Conservation (phyloP, 2,329 filamentous ascomycete genomes). For the Chaetomiaceae sp. region DNA sequence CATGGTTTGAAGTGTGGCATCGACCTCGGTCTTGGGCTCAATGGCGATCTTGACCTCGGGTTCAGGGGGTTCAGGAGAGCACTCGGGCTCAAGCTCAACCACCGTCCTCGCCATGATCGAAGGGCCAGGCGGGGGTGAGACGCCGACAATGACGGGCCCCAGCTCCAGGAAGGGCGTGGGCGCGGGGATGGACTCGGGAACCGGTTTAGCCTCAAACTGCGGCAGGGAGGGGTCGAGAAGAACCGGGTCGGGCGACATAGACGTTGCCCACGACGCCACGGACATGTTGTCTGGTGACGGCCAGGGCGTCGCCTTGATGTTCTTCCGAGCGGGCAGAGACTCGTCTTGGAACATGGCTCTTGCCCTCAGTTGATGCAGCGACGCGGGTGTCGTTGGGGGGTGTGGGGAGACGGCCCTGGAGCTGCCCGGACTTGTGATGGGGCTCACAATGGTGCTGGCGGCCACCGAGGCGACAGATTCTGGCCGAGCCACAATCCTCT, state of each 20-base stretch:
- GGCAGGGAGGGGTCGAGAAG: not conserved
- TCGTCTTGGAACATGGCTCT: constrained; percentile 19
- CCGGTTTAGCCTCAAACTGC: constrained; percentile 4
- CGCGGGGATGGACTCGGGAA: not conserved
- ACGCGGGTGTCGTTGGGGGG: constrained; percentile 11
- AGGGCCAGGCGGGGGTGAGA: constrained; percentile 5
- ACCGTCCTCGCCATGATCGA: constrained; percentile 3
- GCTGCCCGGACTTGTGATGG: constrained; percentile 17
- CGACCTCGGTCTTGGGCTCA: constrained; percentile 3
- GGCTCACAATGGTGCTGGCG: constrained; percentile 9
- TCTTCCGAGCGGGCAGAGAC: constrained; percentile 12
- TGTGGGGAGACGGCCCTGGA: constrained; percentile 18
- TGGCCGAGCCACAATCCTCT: constrained; percentile 17
- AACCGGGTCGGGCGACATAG: constrained; percentile 3
- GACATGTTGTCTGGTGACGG: constrained; percentile 18
- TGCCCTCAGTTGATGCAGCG: constrained; percentile 22
- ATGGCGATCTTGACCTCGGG: constrained; percentile 3
- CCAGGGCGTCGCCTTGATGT: constrained; percentile 14
- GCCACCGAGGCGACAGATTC: constrained; percentile 8
- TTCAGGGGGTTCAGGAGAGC: not conserved
- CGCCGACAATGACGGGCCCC: constrained; percentile 14
- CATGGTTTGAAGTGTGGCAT: not conserved
- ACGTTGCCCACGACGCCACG: constrained; percentile 2
- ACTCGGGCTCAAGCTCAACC: constrained; percentile 1
- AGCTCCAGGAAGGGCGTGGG: not conserved